Base-by-base conservation (phyloP, 805 yeast genomes). In the Hanseniaspora mollemarum region DNA sequence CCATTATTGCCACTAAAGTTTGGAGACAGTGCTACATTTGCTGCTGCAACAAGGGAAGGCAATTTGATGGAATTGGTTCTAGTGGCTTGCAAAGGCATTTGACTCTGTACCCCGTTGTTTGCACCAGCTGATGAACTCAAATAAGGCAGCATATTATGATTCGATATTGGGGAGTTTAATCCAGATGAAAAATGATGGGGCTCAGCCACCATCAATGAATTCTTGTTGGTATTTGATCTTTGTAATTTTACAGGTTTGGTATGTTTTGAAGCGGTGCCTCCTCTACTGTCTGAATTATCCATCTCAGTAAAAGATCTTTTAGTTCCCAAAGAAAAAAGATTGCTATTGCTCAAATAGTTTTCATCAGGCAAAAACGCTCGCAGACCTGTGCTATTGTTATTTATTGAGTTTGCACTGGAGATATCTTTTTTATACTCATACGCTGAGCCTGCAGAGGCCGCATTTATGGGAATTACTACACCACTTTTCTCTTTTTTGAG, bases 41-140 rank as follows among this genome's bases (percentile, higher is more conserved):
- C 52, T 12, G 46, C 46, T 4, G 46, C 46, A 13, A 49, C 46
- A 31, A 42, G 26, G 3, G 52, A 49, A 2, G 48, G 53, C 9
- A 38, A 16, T 28, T 43, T 50, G 31, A 43, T 38, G 15, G 32
- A 13, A 12, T 31, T 41, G n/a, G 42, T 24, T 25, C 53, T 37
- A 2, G 64, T 57, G 28, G 51, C 55, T 29, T 55, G 58, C 37
- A 28, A 3, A 3, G 48, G 31, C 18, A 61, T 59, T 13, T 18
- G 22, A 26, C 24, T 16, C n/a, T 5, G n/a, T 21, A 15, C 24
- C 4, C 29, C 29, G 25, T 19, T 31, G 15, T 12, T 4, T 18
- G 4, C 9, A 10, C 21, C 32, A 5, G 26, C 32, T 5, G 43
- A 24, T 15, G 43, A 39, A 8, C n/a, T 39, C 19, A 39, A n/a